These are phyloP conservation scores for Acmispon strigosus DNA, from an alignment of 306 rosid genomes.

Conservation along the genomic window DNA sequence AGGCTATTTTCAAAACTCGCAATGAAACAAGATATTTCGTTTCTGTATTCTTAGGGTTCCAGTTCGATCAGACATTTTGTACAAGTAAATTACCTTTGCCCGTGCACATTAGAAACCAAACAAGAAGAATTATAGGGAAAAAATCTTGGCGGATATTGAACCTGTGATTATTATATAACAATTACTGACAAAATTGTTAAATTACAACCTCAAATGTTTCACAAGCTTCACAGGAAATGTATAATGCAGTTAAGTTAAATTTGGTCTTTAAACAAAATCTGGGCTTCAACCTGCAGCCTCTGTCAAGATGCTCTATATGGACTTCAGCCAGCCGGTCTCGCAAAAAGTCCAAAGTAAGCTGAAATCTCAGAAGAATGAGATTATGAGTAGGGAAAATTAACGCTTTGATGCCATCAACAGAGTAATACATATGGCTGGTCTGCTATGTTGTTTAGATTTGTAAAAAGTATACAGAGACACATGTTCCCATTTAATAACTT, in stretches of 20 bases:
- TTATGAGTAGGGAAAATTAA: not conserved
- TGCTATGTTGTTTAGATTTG: not conserved
- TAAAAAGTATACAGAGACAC: not conserved
- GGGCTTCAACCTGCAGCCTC: constrained; percentile 65
- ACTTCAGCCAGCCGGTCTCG: constrained; percentile 64
- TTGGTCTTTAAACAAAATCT: constrained; percentile 51
- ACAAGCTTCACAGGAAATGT: constrained; percentile 60
- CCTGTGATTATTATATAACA: not conserved
- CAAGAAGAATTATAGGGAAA: not conserved
- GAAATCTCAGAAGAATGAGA: constrained; percentile 18
- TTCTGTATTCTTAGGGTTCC: not conserved
- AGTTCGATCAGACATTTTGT: not conserved
- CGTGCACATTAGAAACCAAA: constrained; percentile 9
- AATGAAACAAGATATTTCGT: not conserved
- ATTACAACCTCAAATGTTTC: constrained; percentile 67
- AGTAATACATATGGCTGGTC: not conserved
- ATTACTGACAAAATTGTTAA: constrained; percentile 19
- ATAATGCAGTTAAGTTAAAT: constrained; percentile 71
- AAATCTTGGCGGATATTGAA: not conserved
- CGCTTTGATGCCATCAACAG: not conserved
- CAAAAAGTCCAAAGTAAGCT: constrained; percentile 63
- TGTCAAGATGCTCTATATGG: constrained; percentile 64
- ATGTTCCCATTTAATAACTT: not conserved
- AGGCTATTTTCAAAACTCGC: no score
- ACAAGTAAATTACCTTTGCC: not conserved